Evolutionary conservation across 495 filamentous ascomycete genomes (phyloP), one percentile per base, ranked within the genome.

Genomic region (Chlorociboria aeruginascens): DNA sequence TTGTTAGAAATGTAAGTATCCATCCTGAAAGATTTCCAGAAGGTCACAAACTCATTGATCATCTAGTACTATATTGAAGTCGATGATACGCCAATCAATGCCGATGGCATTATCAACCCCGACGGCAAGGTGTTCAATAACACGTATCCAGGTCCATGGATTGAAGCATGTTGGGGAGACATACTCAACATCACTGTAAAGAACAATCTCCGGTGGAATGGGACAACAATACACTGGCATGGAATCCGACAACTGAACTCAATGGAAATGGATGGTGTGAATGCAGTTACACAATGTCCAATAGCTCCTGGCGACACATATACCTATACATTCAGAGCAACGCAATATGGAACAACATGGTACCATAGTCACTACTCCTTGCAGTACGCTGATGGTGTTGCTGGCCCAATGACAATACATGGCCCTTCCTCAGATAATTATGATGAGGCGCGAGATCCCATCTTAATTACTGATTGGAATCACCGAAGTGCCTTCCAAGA

Each of bases 291-390:
- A n/a, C 66, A 72, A 53, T 72, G 70, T 52, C 67, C 67, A n/a
- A 39, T 12, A 59, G 7, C 66, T 69, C 20, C 68, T 65, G 10
- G 48, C 62, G 0, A 52, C 50, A 11, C 48, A 61, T 28, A 75
- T 69, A 25, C 20, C 1, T 80, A 81, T 54, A 64, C 50, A 25
- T 79, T 70, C 44, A 53, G 58, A 10, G 71, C 65, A 1, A 62
- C 53, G 0, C 69, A 59, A 33, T 81, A 82, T 51, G 79, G 78
- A 0, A 71, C 71, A 0, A 63, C 69, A 4, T 83, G 76, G 77
- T 82, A 80, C 42, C 79, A 81, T 53, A 67, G 61, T 33, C 79
- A 82, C 54, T 78, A 70, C 52, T 66, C 65, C 10, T 57, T 72
- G 12, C 77, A 82, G 50, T 68, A 45, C 17, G 9, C 7, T 3